phyloP scores from a whole-genome alignment of 2,329 filamentous ascomycete species.

The Verticillium longisporum region DNA sequence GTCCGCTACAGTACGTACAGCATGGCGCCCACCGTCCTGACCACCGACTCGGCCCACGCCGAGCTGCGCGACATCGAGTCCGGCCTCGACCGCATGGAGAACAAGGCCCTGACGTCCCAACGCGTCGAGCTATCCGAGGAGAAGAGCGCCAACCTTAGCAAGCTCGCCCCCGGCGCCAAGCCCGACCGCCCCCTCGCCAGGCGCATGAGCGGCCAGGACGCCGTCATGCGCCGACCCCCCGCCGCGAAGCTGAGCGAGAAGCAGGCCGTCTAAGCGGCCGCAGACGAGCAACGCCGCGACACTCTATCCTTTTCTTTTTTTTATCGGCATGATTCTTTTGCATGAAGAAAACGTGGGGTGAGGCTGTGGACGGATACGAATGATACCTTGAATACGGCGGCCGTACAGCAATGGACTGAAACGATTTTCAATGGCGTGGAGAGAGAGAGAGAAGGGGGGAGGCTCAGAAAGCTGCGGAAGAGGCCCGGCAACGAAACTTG shows the following conservation, averaged over 20 bases:
- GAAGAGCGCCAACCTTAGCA: conserved; percentile 76
- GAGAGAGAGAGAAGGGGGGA: no score
- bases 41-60: conserved; percentile 46
- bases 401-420: not conserved
- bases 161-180: conserved; percentile 84
- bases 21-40: conserved; percentile 47
- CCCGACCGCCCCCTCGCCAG: conserved; percentile 80
- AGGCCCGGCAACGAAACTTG: no score
- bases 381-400: not conserved
- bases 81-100: conserved; percentile 80
- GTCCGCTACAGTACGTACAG: conserved; percentile 55
- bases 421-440: not conserved
- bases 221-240: conserved; percentile 57
- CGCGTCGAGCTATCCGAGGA: conserved; percentile 72
- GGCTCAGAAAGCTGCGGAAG: no score
- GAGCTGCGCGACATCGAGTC: conserved; percentile 66
- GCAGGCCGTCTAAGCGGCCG: conserved; percentile 4
- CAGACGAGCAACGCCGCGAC: no score
- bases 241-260: conserved; percentile 34
- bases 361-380: not conserved
- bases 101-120: conserved; percentile 77
- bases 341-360: not conserved
- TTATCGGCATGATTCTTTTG: not conserved
- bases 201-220: conserved; percentile 84
- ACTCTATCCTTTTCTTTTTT: not conserved